Base-by-base conservation (phyloP, 2,329 filamentous ascomycete genomes). In the Aureobasidium pullulans region DNA sequence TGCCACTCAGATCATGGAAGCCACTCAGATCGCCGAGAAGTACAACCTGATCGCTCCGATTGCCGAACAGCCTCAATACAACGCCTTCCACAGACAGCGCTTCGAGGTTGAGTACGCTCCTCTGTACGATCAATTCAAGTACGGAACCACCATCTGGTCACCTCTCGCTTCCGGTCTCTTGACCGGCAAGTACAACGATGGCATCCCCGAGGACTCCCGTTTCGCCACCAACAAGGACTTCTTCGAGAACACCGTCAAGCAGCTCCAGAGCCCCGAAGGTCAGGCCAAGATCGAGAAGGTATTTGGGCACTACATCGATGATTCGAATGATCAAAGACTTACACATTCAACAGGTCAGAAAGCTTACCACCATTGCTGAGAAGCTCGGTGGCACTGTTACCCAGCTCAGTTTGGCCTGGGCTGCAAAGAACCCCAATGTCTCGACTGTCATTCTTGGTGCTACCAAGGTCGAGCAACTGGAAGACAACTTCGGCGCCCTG, bases 161-260 rank as follows among this genome's bases (percentile, higher is more conserved):
- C 81, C 82, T 19, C 74, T 84, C 9, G 80, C 78, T 48, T 79
- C 75, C 32, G 83, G 83, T 60, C 71, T 85, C 40, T 70, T 86
- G 57, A 84, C 81, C 7, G 83, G 83, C 66, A 86, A 85, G 72
- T 85, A 86, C 76, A 84, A 84, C 70, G 77, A 84, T 62, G 82
- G 82, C 57, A 81, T 85, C 58, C 81, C 82, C 15, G 77, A 82
- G 65, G 82, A 79, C 66, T 84, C 81, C 40, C 81, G 84, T 37
- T 84, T 84, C 65, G 80, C 80, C 58, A 81, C 75, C 64, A 82
- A 83, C 72, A 77, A 79, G 62, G 78, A 78, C 56, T 79, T 80
- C 65, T 85, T 85, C 70, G 79, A 80, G 64, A 75, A 78, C 65
- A 81, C 78, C 16, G 77, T 84, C 61, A 77, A 78, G 65, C 72